Evolutionary conservation across 176 grass and related monocot genomes (phyloP).

Genomic region (Triticum aestivum): IWGSC_CS_RefSeq_v2.1 NC_057799.1:537691372-537691871

Average conservation of each 20-base stretch:
- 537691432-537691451: constrained; percentile 80
- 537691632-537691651: constrained; percentile 86
- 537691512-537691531: constrained; percentile 76
- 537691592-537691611: constrained; percentile 59
- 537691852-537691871: constrained; percentile 46
- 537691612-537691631: constrained; percentile 49
- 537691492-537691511: constrained; percentile 97
- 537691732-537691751: constrained; percentile 29
- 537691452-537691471: constrained; percentile 82
- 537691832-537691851: constrained; percentile 39
- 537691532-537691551: constrained; percentile 48
- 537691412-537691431: constrained; percentile 94
- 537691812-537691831: constrained; percentile 4
- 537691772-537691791: constrained; percentile 47
- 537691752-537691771: constrained; percentile 37
- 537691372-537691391: constrained; percentile 85
- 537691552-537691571: constrained; percentile 65
- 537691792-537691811: constrained; percentile 26
- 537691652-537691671: constrained; percentile 74
- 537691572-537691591: constrained; percentile 65
- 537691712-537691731: constrained; percentile 73
- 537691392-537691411: constrained; percentile 80
- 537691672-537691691: constrained; percentile 7
- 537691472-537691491: constrained; percentile 95
- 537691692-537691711: constrained; percentile 48